A percentile compares a stretch with the other conserved stretches of the same genome.
Conservation (phyloP, 495 filamentous ascomycete species). For the Neurospora discreta region DNA sequence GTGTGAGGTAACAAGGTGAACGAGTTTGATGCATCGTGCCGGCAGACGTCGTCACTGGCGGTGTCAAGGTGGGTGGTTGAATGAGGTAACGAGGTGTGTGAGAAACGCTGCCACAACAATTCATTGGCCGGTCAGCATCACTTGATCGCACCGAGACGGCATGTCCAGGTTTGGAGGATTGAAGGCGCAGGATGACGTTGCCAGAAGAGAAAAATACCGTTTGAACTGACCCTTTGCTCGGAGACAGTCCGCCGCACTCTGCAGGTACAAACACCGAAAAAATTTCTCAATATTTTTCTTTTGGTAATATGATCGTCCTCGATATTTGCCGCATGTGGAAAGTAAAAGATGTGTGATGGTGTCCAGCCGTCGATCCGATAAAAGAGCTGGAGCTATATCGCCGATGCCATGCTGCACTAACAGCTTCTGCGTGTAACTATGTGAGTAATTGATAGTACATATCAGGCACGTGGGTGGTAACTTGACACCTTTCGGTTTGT, state of each 20-base stretch:
- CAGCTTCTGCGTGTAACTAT: neutral
- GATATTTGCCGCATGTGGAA: neutral
- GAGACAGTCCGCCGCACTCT: neutral
- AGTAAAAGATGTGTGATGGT: neutral
- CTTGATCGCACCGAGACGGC: neutral
- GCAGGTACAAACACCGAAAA: neutral
- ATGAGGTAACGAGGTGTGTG: neutral
- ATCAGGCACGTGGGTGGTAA: neutral
- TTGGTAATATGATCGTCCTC: neutral
- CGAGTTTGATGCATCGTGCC: neutral
- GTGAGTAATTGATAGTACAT: neutral
- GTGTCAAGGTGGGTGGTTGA: neutral
- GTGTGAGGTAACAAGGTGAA: neutral
- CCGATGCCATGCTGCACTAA: neutral
- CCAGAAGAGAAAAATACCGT: neutral
- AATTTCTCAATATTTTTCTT: neutral
- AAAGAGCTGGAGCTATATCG: neutral
- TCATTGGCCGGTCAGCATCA: neutral
- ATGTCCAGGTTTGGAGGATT: neutral
- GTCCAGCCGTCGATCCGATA: neutral
- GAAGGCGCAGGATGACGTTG: neutral
- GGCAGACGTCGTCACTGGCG: neutral
- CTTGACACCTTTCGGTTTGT: neutral
- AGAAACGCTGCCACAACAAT: too few species aligned
- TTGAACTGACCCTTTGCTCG: neutral